phyloP scores from a whole-genome alignment of 352 stramenopile species.

The Phytophthora vignae region DNA sequence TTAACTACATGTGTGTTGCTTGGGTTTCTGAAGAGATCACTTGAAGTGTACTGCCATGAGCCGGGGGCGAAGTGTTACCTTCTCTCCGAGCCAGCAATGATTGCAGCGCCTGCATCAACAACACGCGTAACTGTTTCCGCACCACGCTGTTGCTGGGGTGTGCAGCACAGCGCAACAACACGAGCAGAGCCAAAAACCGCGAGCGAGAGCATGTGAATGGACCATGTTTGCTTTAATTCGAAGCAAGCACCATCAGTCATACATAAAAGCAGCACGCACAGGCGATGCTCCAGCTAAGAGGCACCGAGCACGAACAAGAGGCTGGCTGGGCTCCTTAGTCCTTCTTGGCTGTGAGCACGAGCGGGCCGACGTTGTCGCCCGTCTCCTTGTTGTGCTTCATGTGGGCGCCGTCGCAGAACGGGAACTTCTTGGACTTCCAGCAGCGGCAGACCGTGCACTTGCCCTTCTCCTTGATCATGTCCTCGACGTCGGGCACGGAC shows the following conservation, averaged over 20 bases:
- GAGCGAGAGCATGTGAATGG: conserved; percentile 8
- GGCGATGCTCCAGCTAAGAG: not conserved
- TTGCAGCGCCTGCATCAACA: no score
- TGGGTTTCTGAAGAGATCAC: not conserved
- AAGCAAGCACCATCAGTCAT: conserved; percentile 37
- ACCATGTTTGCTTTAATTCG: conserved; percentile 35
- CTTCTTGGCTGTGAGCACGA: conserved; percentile 73
- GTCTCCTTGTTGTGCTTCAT: conserved; percentile 91
- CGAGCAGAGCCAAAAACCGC: not conserved
- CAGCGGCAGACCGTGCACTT: conserved; percentile 88
- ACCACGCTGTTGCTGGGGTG: no score
- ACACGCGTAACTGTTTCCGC: no score
- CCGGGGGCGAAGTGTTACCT: not conserved
- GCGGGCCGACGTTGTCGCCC: conserved; percentile 82
- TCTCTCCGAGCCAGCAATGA: no score
- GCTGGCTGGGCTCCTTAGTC: conserved; percentile 20
- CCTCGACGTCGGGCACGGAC: conserved; percentile 76
- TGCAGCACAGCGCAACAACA: conserved; percentile 7
- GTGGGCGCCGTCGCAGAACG: conserved; percentile 81
- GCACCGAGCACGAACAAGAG: not conserved
- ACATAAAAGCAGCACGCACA: conserved; percentile 26
- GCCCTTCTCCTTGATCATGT: conserved; percentile 79
- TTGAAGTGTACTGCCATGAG: not conserved
- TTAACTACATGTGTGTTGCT: not conserved
- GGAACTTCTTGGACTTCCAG: conserved; percentile 93